Percentiles rank a stretch among this genome's conserved stretches.
Evolutionary conservation across 2,329 filamentous ascomycete species (phyloP).

Genomic region (Aspergillus niger): DNA sequence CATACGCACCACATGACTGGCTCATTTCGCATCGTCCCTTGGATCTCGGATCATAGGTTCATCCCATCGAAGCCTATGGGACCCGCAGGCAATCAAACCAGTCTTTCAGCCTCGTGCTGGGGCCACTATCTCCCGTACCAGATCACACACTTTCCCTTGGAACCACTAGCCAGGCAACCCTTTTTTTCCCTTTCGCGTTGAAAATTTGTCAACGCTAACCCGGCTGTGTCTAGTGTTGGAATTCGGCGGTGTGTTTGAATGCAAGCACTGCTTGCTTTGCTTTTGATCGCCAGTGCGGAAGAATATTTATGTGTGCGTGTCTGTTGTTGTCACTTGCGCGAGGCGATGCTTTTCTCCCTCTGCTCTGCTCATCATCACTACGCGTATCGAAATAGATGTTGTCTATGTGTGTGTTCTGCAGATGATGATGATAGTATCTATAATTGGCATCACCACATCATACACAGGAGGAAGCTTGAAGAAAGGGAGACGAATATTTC

Average conservation of each 20-base stretch:
- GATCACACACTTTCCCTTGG: background rate
- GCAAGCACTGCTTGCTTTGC: no score
- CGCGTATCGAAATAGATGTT: no score
- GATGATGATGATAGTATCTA: no score
- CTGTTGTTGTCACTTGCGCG: no score
- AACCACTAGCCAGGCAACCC: background rate
- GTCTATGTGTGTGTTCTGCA: no score
- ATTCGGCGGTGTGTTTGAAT: background rate
- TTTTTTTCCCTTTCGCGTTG: background rate
- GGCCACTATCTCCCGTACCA: background rate
- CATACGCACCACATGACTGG: background rate
- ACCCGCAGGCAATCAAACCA: background rate
- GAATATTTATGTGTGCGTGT: no score
- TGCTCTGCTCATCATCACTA: no score
- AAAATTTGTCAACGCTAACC: background rate
- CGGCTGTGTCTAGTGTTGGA: background rate
- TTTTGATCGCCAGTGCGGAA: no score
- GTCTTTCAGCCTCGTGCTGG: background rate
- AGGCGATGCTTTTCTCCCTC: no score
- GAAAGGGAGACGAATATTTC: no score
- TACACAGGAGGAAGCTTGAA: no score
- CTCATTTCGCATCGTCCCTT: background rate
- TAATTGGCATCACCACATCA: no score
- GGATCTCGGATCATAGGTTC: background rate
- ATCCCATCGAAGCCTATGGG: background rate